Evolutionary conservation across 495 filamentous ascomycete species (phyloP).

Genomic region (Trichoderma virens): DNA sequence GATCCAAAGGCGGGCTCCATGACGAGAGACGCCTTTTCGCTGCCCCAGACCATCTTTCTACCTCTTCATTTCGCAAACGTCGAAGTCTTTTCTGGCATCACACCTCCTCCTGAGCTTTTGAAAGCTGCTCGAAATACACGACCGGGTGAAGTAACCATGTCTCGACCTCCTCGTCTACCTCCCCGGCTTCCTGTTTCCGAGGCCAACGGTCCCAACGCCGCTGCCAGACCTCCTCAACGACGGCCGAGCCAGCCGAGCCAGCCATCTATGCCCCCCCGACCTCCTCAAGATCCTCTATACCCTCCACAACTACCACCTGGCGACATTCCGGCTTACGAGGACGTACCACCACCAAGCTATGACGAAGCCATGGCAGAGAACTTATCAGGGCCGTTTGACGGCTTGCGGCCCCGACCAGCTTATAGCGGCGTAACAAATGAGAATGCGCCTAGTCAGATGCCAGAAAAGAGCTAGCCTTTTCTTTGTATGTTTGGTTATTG

Average conservation of each 20-base stretch:
- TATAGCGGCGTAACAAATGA: constrained; percentile 43
- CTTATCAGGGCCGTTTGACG: constrained; percentile 41
- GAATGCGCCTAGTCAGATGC: constrained; percentile 37
- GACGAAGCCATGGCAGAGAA: constrained; percentile 85
- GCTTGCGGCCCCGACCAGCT: constrained; percentile 26
- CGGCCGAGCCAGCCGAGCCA: constrained; percentile 13
- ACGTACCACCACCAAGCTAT: constrained; percentile 71
- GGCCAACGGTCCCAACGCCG: constrained; percentile 18
- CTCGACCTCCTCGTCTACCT: constrained; percentile 10
- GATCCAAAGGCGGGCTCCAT: constrained; percentile 14
- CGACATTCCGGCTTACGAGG: constrained; percentile 37
- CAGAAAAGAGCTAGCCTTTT: constrained; percentile 24
- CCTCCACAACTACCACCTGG: constrained; percentile 37
- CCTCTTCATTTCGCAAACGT: constrained; percentile 66
- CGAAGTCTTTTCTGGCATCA: constrained; percentile 81
- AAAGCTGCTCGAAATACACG: constrained; percentile 50
- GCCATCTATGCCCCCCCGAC: constrained; percentile 14
- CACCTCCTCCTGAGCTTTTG: constrained; percentile 69
- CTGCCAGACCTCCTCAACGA: constrained; percentile 19
- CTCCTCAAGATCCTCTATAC: constrained; percentile 33
- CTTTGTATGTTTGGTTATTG: background rate
- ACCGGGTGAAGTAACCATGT: background rate
- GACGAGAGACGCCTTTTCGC: constrained; percentile 17
- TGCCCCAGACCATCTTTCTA: constrained; percentile 65
- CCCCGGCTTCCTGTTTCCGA: background rate